phyloP scores from a whole-genome alignment of 305 asterid species.

The Fraxinus greggii region DNA sequence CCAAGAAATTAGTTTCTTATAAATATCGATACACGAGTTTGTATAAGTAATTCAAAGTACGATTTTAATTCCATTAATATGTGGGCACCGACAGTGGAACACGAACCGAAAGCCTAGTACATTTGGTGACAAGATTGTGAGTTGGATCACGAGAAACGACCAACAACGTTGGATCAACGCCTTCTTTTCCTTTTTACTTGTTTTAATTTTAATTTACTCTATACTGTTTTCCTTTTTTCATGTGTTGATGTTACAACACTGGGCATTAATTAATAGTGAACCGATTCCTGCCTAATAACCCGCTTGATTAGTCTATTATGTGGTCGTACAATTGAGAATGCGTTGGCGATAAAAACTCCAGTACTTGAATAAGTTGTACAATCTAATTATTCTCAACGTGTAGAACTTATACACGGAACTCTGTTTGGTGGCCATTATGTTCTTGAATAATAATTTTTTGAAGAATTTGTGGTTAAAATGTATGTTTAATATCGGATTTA shows the following conservation, averaged over 20 bases:
- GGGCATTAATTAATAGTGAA: neutral
- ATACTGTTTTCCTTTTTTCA: neutral
- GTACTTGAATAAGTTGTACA: too few species aligned
- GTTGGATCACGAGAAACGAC: slow-evolving; percentile 53
- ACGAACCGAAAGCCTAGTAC: neutral
- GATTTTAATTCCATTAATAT: neutral
- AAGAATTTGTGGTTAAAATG: too few species aligned
- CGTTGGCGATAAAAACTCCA: neutral
- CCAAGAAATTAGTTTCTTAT: too few species aligned
- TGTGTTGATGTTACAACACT: neutral
- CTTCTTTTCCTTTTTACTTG: slow-evolving; percentile 11
- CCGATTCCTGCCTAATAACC: slow-evolving; percentile 12
- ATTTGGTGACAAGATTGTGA: slow-evolving; percentile 14
- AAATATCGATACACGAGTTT: neutral
- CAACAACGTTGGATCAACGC: slow-evolving; percentile 51
- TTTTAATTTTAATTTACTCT: neutral
- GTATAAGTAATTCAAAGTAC: neutral
- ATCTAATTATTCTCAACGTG: too few species aligned
- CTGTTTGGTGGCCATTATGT: too few species aligned
- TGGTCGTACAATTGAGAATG: neutral
- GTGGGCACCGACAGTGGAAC: neutral
- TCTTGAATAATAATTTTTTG: too few species aligned
- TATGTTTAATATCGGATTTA: too few species aligned
- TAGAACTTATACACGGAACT: neutral
- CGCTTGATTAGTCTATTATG: neutral